Evolutionary conservation across 768 basidiomycete species (phyloP).

Genomic region (Trametopsis cervina): DNA sequence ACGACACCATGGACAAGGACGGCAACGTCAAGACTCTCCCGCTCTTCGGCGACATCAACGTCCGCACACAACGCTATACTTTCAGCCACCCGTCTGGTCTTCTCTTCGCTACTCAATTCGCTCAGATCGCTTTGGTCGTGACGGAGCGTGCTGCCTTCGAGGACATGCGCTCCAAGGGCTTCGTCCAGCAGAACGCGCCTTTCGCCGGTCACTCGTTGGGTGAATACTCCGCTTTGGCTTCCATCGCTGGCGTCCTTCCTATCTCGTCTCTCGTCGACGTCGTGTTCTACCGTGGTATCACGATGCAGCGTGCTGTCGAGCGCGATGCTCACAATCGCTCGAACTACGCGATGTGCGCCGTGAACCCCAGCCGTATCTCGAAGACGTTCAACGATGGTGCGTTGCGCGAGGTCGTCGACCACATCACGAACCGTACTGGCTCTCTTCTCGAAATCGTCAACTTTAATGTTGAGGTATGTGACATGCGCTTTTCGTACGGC

Average conservation of each 20-base stretch:
- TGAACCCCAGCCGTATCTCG: conserved; percentile 93
- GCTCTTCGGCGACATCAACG: conserved; percentile 91
- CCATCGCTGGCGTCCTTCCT: conserved; percentile 93
- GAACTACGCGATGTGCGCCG: conserved; percentile 99
- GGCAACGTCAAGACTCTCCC: conserved; percentile 94
- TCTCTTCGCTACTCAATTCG: conserved; percentile 96
- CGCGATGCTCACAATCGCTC: conserved; percentile 90
- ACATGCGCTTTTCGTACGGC: too few relatives aligned
- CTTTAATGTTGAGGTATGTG: conserved; percentile 79
- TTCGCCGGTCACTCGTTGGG: conserved; percentile 98
- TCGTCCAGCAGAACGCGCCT: conserved; percentile 85
- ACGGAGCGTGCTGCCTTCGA: conserved; percentile 98
- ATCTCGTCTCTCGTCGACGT: conserved; percentile 95
- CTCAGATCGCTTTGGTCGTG: conserved; percentile 96
- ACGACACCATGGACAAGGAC: conserved; percentile 95
- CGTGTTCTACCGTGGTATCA: conserved; percentile 99
- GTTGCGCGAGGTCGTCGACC: conserved; percentile 94
- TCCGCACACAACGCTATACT: conserved; percentile 94
- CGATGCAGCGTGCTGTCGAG: conserved; percentile 99
- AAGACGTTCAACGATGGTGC: conserved; percentile 92
- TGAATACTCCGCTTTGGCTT: conserved; percentile 97
- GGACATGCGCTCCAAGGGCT: conserved; percentile 94
- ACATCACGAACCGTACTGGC: conserved; percentile 68
- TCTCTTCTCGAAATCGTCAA: conserved; percentile 97
- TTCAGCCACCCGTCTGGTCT: conserved; percentile 95